Evolutionary conservation across 768 basidiomycete species (phyloP).

Genomic region (Tulasnella sp.): DNA sequence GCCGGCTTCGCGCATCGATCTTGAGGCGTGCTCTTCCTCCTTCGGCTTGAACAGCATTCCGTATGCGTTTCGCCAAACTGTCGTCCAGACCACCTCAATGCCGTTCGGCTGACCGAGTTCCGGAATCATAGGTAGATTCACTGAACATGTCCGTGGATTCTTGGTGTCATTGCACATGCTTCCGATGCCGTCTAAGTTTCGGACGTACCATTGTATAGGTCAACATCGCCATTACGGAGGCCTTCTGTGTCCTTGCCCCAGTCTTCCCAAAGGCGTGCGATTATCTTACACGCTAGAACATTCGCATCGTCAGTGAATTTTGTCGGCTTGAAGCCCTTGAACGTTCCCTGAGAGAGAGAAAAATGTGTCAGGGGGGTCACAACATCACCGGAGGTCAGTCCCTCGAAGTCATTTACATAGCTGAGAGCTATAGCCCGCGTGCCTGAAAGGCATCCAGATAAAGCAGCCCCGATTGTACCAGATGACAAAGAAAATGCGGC

Average conservation of each 20-base stretch:
- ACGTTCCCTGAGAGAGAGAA: slow-evolving; percentile 43
- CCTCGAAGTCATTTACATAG: not conserved
- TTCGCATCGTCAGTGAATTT: slow-evolving; percentile 61
- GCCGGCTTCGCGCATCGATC: slow-evolving; percentile 30
- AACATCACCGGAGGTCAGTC: no score
- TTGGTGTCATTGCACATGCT: not conserved
- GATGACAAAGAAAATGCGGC: slow-evolving; percentile 84
- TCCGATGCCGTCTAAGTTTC: not conserved
- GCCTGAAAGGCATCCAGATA: slow-evolving; percentile 63
- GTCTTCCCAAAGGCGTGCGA: slow-evolving; percentile 64
- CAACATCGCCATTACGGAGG: slow-evolving; percentile 51
- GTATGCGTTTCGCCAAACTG: slow-evolving; percentile 77
- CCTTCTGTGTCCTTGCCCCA: slow-evolving; percentile 67
- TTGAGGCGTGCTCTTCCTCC: slow-evolving; percentile 20
- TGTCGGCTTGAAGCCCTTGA: slow-evolving; percentile 54
- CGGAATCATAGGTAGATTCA: slow-evolving; percentile 80
- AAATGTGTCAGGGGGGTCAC: not conserved
- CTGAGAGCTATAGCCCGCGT: slow-evolving; percentile 65
- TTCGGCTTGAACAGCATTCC: slow-evolving; percentile 22
- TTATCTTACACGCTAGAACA: slow-evolving; percentile 50
- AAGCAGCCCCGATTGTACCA: slow-evolving; percentile 84
- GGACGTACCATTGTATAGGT: slow-evolving; percentile 48
- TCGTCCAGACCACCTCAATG: slow-evolving; percentile 66
- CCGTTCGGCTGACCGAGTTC: slow-evolving; percentile 47
- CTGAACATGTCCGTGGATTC: slow-evolving; percentile 16